These are phyloP conservation scores for Cordia subcordata DNA, from an alignment of 257 asterid species.

Conservation along the genomic window DNA sequence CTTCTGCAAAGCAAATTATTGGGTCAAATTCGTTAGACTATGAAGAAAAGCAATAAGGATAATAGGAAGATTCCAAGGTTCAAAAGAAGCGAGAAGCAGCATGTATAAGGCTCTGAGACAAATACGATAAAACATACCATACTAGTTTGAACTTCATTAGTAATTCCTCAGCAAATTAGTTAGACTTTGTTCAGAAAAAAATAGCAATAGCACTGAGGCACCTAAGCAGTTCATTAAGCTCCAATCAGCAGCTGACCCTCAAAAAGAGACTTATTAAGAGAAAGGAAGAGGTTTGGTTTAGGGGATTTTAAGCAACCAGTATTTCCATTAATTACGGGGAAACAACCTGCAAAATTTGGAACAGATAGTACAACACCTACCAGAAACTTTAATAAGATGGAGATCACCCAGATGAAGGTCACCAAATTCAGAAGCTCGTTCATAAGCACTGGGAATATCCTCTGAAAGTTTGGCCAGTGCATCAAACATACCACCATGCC, in stretches of 20 bases:
- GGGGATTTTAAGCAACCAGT: too few relatives aligned
- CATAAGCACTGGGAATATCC: constrained; percentile 58
- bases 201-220: too few relatives aligned
- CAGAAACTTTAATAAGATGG: constrained; percentile 67
- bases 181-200: too few relatives aligned
- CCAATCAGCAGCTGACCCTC: not conserved
- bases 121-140: not conserved
- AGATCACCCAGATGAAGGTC: constrained; percentile 92
- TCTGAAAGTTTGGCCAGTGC: constrained; percentile 66
- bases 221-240: not conserved
- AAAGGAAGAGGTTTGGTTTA: too few relatives aligned
- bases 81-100: not conserved
- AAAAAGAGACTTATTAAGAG: too few relatives aligned
- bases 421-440: constrained; percentile 73
- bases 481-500: constrained; percentile 89
- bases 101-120: not conserved
- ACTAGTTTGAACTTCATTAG: too few relatives aligned
- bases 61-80: constrained; percentile 14
- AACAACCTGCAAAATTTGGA: not conserved
- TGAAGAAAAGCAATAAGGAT: constrained; percentile 10
- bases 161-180: too few relatives aligned
- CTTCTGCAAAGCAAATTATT: constrained; percentile 37
- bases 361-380: constrained; percentile 32
- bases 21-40: not conserved
- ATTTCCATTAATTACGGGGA: not conserved